Conservation (phyloP, 2,329 filamentous ascomycete genomes). For the Aspergillus ibericus region DNA sequence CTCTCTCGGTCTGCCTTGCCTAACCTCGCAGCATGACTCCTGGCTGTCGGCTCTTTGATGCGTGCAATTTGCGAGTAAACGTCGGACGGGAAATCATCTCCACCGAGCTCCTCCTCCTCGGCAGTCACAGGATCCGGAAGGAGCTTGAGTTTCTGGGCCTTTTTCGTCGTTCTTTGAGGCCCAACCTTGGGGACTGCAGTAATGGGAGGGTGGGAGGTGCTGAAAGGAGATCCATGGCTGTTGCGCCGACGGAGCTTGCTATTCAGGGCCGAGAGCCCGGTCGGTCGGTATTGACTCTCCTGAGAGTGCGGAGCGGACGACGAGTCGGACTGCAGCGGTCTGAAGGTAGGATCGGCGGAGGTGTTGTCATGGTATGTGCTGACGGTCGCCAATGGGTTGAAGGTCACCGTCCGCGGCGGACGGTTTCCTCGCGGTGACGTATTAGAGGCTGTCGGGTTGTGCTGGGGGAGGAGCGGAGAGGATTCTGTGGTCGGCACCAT, state of each 20-base stretch:
- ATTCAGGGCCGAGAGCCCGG: constrained; percentile 77
- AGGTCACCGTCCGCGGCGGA: constrained; percentile 47
- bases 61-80: constrained; percentile 97
- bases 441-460: constrained; percentile 29
- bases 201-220: constrained; percentile 41
- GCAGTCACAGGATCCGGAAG: constrained; percentile 84
- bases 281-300: constrained; percentile 42
- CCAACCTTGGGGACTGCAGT: constrained; percentile 71
- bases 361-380: constrained; percentile 45
- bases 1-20: constrained; percentile 90
- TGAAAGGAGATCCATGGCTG: constrained; percentile 67
- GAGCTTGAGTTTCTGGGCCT: constrained; percentile 95
- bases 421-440: constrained; percentile 42
- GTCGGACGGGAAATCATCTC: constrained; percentile 90
- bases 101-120: constrained; percentile 72
- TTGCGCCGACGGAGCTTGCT: constrained; percentile 84
- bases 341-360: constrained; percentile 42
- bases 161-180: constrained; percentile 91
- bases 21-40: constrained; percentile 84
- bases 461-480: constrained; percentile 43
- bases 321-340: constrained; percentile 42
- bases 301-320: constrained; percentile 36
- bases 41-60: constrained; percentile 93
- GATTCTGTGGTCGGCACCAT: constrained; percentile 44
- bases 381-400: constrained; percentile 49